A percentile compares a stretch with the other conserved stretches of the same genome.
phyloP scores from a whole-genome alignment of 1,139 yeast species.

The Hanseniaspora uvarum region DNA sequence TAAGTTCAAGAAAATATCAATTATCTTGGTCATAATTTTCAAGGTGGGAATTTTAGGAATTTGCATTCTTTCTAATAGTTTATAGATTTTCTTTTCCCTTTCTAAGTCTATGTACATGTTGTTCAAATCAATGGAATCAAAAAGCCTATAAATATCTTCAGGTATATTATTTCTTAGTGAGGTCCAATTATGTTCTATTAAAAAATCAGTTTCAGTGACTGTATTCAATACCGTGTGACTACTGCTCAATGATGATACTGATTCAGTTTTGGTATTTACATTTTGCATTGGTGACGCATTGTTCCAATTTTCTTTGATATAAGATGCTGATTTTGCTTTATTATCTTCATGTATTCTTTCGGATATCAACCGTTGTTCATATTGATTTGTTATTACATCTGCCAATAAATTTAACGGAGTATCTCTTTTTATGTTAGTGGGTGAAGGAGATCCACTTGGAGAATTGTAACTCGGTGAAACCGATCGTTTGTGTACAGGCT shows the following conservation, averaged over 20 bases:
- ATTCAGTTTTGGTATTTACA: not conserved
- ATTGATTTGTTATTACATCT: slow-evolving; percentile 6
- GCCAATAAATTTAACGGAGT: slow-evolving; percentile 7
- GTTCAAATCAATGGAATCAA: slow-evolving; percentile 11
- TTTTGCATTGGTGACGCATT: not conserved
- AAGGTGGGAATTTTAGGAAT: slow-evolving; percentile 4
- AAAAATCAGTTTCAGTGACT: not conserved
- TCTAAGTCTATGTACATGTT: not conserved
- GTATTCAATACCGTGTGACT: not conserved
- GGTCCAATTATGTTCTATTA: not conserved
- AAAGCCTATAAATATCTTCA: not conserved
- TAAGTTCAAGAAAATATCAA: slow-evolving; percentile 1
- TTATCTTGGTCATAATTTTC: slow-evolving; percentile 6
- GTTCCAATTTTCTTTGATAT: not conserved
- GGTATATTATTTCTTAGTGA: not conserved
- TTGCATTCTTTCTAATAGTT: slow-evolving; percentile 6
- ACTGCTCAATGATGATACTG: not conserved
- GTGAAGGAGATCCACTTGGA: not conserved
- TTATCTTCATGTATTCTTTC: slow-evolving; percentile 1
- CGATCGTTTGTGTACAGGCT: not conserved
- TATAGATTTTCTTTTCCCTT: slow-evolving; percentile 1
- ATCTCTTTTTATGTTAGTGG: not conserved
- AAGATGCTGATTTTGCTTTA: too few species aligned
- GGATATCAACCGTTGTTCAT: not conserved
- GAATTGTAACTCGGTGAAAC: not conserved